Evolutionary conservation across 2,329 filamentous ascomycete genomes (phyloP).

Genomic region (Calonectria ilicicola): DNA sequence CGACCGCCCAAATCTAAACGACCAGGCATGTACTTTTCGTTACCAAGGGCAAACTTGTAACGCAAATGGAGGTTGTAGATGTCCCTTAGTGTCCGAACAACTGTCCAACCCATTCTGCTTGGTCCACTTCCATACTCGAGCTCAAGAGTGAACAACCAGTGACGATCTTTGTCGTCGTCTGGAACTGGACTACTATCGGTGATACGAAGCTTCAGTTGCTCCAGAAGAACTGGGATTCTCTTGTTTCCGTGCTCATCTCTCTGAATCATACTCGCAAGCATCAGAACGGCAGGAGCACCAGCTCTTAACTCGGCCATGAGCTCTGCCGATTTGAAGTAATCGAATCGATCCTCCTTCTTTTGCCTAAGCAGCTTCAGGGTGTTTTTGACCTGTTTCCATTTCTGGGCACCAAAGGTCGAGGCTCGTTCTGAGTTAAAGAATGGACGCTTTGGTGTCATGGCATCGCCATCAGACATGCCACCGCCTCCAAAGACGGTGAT

Average conservation of each 20-base stretch:
- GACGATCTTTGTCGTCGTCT: constrained; percentile 73
- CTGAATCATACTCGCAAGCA: constrained; percentile 97
- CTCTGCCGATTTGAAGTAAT: constrained; percentile 95
- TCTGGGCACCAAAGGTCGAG: constrained; percentile 80
- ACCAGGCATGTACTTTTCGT: constrained; percentile 83
- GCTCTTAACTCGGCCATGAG: constrained; percentile 95
- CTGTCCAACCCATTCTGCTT: constrained; percentile 96
- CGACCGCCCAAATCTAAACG: constrained; percentile 73
- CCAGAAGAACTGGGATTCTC: constrained; percentile 92
- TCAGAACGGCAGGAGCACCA: constrained; percentile 91
- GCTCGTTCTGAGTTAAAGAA: constrained; percentile 75
- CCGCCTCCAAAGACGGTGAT: constrained; percentile 75
- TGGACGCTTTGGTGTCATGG: constrained; percentile 66
- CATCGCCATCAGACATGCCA: constrained; percentile 73
- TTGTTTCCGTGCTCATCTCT: constrained; percentile 96
- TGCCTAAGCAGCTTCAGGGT: constrained; percentile 83
- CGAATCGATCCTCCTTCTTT: constrained; percentile 88
- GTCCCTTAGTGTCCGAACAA: constrained; percentile 87
- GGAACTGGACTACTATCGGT: constrained; percentile 81
- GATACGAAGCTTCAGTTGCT: constrained; percentile 91
- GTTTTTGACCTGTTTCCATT: constrained; percentile 94
- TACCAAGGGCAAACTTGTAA: constrained; percentile 88
- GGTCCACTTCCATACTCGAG: constrained; percentile 96
- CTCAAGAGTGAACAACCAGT: constrained; percentile 90
- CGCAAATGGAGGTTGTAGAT: constrained; percentile 94